Percentiles rank a stretch among this genome's conserved stretches.
phyloP scores from a whole-genome alignment of 2,329 filamentous ascomycete genomes.

The Ophiostoma sp. region DNA sequence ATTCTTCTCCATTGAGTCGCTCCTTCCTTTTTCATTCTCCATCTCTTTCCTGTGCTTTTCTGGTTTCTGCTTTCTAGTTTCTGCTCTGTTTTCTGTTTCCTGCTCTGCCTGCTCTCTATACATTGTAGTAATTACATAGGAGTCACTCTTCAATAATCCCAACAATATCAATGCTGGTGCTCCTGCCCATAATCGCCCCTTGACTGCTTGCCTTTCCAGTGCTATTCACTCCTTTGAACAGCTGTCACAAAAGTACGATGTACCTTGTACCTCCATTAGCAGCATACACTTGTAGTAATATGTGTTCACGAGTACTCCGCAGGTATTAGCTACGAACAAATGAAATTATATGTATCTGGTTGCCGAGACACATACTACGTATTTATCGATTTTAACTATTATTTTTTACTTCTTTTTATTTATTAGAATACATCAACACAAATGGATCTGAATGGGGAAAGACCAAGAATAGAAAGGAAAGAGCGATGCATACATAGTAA shows the following conservation, averaged over 20 bases:
- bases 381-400: slow-evolving; percentile 12
- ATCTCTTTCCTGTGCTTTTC: background rate
- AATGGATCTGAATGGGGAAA: background rate
- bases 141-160: too few relatives aligned
- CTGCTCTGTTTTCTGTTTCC: background rate
- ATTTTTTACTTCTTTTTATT: background rate
- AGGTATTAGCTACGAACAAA: background rate
- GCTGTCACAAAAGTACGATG: background rate
- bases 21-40: slow-evolving; percentile 10
- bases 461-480: slow-evolving; percentile 10
- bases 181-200: too few relatives aligned
- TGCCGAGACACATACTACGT: background rate
- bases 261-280: background rate
- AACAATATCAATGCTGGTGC: too few relatives aligned
- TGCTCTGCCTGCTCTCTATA: too few relatives aligned
- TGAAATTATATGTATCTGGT: background rate
- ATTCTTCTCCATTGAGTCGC: slow-evolving; percentile 14
- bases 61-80: background rate
- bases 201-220: too few relatives aligned
- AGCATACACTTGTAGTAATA: background rate
- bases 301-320: background rate
- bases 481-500: background rate
- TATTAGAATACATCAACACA: slow-evolving; percentile 2
- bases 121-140: too few relatives aligned
- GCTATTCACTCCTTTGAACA: too few relatives aligned